phyloP scores from a whole-genome alignment of 1,284 basidiomycete genomes.

The Ustilago vetiveriae region DNA sequence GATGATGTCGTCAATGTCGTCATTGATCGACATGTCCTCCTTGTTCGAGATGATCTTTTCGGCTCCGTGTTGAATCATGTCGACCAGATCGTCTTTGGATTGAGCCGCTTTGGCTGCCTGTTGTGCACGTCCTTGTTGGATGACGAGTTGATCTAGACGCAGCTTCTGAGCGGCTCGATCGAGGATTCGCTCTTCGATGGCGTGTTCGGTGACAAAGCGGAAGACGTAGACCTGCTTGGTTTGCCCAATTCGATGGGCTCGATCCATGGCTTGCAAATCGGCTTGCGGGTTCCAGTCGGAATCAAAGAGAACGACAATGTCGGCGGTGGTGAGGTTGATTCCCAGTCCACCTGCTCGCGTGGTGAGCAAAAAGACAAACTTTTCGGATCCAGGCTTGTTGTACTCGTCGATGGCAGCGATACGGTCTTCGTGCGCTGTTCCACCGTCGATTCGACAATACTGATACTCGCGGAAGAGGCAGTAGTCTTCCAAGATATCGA shows the following conservation, averaged over 20 bases:
- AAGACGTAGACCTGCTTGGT: conserved; percentile 99
- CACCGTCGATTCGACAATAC: conserved; percentile 96
- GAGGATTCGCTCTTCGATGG: conserved; percentile 96
- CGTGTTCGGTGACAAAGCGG: conserved; percentile 93
- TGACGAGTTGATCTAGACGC: conserved; percentile 93
- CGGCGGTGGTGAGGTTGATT: conserved; percentile 94
- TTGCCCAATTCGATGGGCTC: conserved; percentile 97
- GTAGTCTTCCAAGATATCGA: conserved; percentile 97
- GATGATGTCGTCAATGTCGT: conserved; percentile 95
- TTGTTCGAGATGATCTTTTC: conserved; percentile 90
- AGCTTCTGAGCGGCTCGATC: conserved; percentile 97
- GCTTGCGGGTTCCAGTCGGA: conserved; percentile 99
- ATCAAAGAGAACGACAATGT: conserved; percentile 96
- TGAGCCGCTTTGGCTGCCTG: conserved; percentile 75
- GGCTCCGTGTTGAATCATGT: conserved; percentile 98
- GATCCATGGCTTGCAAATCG: conserved; percentile 98
- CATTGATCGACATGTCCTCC: conserved; percentile 76
- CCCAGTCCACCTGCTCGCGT: conserved; percentile 98
- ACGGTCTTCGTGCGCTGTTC: conserved; percentile 94
- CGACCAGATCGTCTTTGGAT: conserved; percentile 94
- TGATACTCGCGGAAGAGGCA: conserved; percentile 86
- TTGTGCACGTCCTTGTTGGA: conserved; percentile 86
- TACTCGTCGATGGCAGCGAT: conserved; percentile 97
- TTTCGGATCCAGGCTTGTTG: conserved; percentile 92
- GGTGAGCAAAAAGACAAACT: conserved; percentile 95